Evolutionary conservation across 306 rosid genomes (phyloP).

Genomic region (Cucumis cinereus): DNA sequence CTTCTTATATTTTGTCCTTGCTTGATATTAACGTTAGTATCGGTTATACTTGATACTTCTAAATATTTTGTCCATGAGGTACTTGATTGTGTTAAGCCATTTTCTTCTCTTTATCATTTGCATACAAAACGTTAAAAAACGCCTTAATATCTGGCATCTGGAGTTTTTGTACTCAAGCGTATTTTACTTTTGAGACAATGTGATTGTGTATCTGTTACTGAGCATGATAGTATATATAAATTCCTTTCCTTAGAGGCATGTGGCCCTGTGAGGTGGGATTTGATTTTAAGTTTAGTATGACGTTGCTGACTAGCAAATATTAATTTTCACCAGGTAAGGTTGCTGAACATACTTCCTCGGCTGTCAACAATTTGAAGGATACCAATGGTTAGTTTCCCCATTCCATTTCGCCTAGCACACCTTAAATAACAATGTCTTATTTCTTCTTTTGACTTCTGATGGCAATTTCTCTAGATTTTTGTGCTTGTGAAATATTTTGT

Average conservation of each 20-base stretch:
- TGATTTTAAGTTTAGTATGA: neutral
- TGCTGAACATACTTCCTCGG: conserved; percentile 22
- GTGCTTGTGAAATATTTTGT: neutral
- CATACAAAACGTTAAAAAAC: neutral
- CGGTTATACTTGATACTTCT: no score
- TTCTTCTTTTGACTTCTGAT: conserved; percentile 10
- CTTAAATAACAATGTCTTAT: neutral
- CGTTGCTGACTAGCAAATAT: conserved; percentile 8
- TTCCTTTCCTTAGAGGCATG: neutral
- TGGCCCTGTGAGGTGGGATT: neutral
- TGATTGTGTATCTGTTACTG: neutral
- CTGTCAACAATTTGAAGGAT: conserved; percentile 25
- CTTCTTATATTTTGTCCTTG: neutral
- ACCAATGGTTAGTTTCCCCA: conserved; percentile 8
- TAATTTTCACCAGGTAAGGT: conserved; percentile 25
- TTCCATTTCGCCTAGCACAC: neutral
- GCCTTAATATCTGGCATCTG: neutral
- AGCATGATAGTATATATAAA: neutral
- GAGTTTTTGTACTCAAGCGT: neutral
- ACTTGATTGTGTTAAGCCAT: neutral
- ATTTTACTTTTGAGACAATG: neutral
- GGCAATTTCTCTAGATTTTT: neutral
- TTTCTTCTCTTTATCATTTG: neutral
- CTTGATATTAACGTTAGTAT: no score
- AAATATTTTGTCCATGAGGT: neutral